Percentiles rank a stretch among this genome's conserved stretches.
Evolutionary conservation across 2,329 filamentous ascomycete genomes (phyloP).

Genomic region (Pestalotiopsis sp.): DNA sequence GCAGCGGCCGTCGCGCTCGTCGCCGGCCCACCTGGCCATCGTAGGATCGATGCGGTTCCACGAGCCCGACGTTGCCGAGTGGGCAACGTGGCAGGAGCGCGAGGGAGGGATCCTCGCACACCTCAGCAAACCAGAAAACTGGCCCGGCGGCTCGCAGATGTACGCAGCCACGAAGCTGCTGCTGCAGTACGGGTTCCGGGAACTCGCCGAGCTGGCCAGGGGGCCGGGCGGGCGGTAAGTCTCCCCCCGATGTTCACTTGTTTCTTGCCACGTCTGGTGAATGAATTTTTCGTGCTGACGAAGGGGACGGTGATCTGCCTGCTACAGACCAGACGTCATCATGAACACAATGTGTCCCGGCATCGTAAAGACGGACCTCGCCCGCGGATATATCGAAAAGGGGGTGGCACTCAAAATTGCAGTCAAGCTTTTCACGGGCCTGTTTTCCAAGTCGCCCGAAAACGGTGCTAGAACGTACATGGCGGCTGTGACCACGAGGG

Average conservation of each 20-base stretch:
- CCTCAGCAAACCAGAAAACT: slow-evolving; percentile 29
- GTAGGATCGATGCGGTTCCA: slow-evolving; percentile 26
- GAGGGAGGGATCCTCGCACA: slow-evolving; percentile 25
- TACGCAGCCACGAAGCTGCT: slow-evolving; percentile 30
- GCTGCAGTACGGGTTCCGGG: slow-evolving; percentile 24
- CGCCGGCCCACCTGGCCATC: slow-evolving; percentile 27
- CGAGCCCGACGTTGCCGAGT: slow-evolving; percentile 21
- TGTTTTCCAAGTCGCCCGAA: slow-evolving; percentile 27
- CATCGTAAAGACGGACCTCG: slow-evolving; percentile 24
- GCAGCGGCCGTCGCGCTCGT: slow-evolving; percentile 23
- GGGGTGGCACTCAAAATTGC: slow-evolving; percentile 14
- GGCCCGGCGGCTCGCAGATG: slow-evolving; percentile 21
- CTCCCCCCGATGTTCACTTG: too few species aligned
- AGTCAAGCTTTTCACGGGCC: slow-evolving; percentile 15
- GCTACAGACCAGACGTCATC: slow-evolving; percentile 27
- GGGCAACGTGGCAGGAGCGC: slow-evolving; percentile 20
- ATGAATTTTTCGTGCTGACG: too few species aligned
- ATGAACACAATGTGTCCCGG: slow-evolving; percentile 32
- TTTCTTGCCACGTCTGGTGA: too few species aligned
- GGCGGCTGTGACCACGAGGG: slow-evolving; percentile 22
- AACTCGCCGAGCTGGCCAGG: slow-evolving; percentile 24
- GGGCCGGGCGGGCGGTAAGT: slow-evolving; percentile 24
- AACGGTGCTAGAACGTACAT: slow-evolving; percentile 29
- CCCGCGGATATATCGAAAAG: slow-evolving; percentile 16
- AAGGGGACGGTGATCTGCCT: background rate